Evolutionary conservation across 73 alveolate genomes (phyloP), one percentile per base, ranked within the genome.

Genomic region (Symbiodinium pilosum): DNA sequence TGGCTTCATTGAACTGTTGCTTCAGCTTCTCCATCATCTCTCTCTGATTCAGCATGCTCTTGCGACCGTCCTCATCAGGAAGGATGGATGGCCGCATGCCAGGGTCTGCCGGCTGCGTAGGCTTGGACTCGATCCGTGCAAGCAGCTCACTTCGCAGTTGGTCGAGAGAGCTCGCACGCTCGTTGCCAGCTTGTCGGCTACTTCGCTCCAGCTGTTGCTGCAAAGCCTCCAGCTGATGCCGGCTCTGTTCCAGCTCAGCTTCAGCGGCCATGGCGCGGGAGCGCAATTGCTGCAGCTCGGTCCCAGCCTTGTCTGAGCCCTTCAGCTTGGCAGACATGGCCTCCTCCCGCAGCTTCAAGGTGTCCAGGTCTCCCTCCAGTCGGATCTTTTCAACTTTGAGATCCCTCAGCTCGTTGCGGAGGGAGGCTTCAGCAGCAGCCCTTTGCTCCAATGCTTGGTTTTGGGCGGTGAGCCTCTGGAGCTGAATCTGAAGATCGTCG

Each of bases 1-100:
- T 32, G n/a, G 86, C 86, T 26, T 75, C 86, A n/a, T 75, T 75
- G 86, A 75, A 75, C 86, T 75, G 86, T 47, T 75, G 86, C 47
- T 75, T 75, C 51, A 75, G 3, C 86, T 34, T 75, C 47, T 75
- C 86, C 42, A 75, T 34, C 86, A 75, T 75, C 86, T 75, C 86
- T 12, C 86, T 43, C 52, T 75, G 86, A 12, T 34, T 34, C 51
- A 75, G 7, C 51, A 75, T 34, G 51, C 51, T 75, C 86, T 75
- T 75, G 28, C 86, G 86, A 30, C 86, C 86, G 51, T 75, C 86
- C 44, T 38, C 47, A 47, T 75, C 86, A 26, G 86, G 86, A 32
- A 75, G n/a, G 51, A 75, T 75, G 51, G 86, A 75, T 28, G 86
- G 86, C 77, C 77, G 77, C 77, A 64, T 64, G 77, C 77, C 28